phyloP scores from a whole-genome alignment of 2,329 filamentous ascomycete species.

The Phoma herbarum region DNA sequence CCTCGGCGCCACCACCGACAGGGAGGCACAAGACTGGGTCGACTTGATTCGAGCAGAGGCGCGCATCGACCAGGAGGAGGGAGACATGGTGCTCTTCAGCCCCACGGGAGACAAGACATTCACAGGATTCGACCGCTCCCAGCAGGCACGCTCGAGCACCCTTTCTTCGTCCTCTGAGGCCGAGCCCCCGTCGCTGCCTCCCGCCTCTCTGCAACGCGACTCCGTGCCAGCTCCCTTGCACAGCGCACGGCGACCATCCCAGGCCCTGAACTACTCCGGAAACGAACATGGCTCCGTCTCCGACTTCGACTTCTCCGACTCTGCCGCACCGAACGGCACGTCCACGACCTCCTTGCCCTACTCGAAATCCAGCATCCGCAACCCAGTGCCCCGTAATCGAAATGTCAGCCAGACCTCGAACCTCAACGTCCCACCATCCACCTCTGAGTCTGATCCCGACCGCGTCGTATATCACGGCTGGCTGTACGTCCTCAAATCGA shows the following conservation, averaged over 20 bases:
- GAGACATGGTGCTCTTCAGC: conserved; percentile 79
- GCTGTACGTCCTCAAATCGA: conserved; percentile 83
- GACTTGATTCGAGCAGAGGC: conserved; percentile 80
- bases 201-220: conserved; percentile 24
- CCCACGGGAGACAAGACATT: conserved; percentile 64
- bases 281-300: conserved; percentile 80
- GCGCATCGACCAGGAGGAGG: conserved; percentile 86
- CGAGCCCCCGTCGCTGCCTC: conserved; percentile 46
- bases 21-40: conserved; percentile 88
- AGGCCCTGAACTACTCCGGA: conserved; percentile 69
- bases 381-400: conserved; percentile 46
- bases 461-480: conserved; percentile 94
- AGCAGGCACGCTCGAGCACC: conserved; percentile 31
- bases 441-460: conserved; percentile 68
- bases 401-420: conserved; percentile 72
- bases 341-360: conserved; percentile 47
- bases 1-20: conserved; percentile 76
- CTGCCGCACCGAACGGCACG: conserved; percentile 57
- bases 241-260: conserved; percentile 64
- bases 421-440: conserved; percentile 42
- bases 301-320: conserved; percentile 88
- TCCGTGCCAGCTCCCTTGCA: conserved; percentile 41
- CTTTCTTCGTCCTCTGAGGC: conserved; percentile 59
- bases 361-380: conserved; percentile 24
- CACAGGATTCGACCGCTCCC: conserved; percentile 50